These are phyloP conservation scores for Gnaphalium uliginosum DNA, from an alignment of 129 eudicot species.

Conservation along the genomic window DNA sequence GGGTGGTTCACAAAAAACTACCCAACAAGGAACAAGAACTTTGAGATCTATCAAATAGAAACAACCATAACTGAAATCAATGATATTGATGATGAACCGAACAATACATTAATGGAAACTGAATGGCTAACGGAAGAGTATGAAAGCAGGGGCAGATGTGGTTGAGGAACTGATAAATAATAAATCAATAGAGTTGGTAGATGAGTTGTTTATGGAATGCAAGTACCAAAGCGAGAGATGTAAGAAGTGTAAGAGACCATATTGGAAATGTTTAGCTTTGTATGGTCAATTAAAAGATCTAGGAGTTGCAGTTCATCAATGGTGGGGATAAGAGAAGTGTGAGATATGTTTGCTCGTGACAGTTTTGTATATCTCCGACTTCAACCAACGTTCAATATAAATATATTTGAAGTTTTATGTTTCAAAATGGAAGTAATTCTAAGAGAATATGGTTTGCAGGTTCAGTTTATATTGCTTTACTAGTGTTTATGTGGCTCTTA, in stretches of 20 bases:
- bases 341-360: constrained; percentile 16
- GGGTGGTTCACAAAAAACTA: constrained; percentile 65
- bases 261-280: constrained; percentile 1
- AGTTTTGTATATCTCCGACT: constrained; percentile 16
- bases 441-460: background rate
- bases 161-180: constrained; percentile 55
- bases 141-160: constrained; percentile 77
- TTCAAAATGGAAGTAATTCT: constrained; percentile 1
- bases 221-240: constrained; percentile 43
- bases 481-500: no score
- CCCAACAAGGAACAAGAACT: constrained; percentile 56
- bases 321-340: constrained; percentile 44
- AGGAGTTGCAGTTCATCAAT: constrained; percentile 38
- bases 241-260: constrained; percentile 38
- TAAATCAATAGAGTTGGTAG: constrained; percentile 52
- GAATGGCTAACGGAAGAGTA: constrained; percentile 68
- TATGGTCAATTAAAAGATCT: constrained; percentile 35
- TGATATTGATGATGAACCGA: background rate
- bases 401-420: constrained; percentile 16
- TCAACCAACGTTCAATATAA: constrained; percentile 5
- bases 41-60: constrained; percentile 52
- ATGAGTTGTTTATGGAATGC: constrained; percentile 66
- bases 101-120: constrained; percentile 15
- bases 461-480: background rate
- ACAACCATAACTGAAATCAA: constrained; percentile 27